Evolutionary conservation across 2,329 filamentous ascomycete species (phyloP).

Genomic region (Cytospora mali): DNA sequence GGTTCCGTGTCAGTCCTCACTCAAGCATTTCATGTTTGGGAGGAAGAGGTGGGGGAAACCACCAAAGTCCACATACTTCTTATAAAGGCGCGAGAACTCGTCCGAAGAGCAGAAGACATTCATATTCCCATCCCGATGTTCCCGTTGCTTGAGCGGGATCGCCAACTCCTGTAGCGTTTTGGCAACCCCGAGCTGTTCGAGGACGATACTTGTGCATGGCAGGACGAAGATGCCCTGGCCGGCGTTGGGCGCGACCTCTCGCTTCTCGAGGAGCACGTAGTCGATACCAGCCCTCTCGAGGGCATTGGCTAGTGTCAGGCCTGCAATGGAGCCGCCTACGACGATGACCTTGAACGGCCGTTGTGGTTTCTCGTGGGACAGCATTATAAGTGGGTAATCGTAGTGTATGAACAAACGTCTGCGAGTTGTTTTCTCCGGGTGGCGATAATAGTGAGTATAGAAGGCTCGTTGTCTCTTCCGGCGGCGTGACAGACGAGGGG

Average conservation of each 20-base stretch:
- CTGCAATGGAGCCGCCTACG: slow-evolving; percentile 51
- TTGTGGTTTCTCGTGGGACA: neutral
- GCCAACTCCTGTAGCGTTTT: neutral
- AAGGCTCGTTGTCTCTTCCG: too few species aligned
- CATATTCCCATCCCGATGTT: neutral
- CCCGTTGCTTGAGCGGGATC: neutral
- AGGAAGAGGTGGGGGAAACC: neutral
- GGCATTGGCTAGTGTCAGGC: slow-evolving; percentile 48
- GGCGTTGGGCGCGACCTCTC: slow-evolving; percentile 45
- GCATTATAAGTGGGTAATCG: neutral
- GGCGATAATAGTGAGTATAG: too few species aligned
- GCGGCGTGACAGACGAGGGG: too few species aligned
- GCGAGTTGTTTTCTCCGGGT: too few species aligned
- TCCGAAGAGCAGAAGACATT: slow-evolving; percentile 3
- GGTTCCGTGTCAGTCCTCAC: neutral
- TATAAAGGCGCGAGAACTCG: slow-evolving; percentile 5
- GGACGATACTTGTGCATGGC: slow-evolving; percentile 46
- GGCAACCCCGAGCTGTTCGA: slow-evolving; percentile 51
- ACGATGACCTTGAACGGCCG: slow-evolving; percentile 44
- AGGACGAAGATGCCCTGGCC: slow-evolving; percentile 52
- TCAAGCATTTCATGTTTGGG: neutral
- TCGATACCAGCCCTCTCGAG: slow-evolving; percentile 47
- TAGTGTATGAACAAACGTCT: neutral
- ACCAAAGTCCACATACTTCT: neutral
- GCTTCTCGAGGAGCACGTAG: slow-evolving; percentile 52